These are phyloP conservation scores for Microdochium bolleyi DNA, from an alignment of 2,329 filamentous ascomycete genomes.

Conservation along the genomic window DNA sequence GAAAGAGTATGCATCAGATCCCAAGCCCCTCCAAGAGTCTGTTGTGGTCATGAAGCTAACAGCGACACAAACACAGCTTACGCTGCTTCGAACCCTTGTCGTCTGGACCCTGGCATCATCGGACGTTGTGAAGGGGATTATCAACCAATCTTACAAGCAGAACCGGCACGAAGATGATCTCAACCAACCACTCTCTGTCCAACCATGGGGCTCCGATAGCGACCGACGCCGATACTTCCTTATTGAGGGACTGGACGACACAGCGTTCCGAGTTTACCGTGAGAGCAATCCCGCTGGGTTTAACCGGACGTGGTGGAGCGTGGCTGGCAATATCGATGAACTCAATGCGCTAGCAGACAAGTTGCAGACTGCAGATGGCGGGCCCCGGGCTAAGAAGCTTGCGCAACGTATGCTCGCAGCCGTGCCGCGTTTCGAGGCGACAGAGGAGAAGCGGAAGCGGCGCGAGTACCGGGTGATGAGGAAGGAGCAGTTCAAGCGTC, in stretches of 20 bases:
- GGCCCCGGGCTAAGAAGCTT: conserved; percentile 71
- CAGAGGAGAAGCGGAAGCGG: conserved; percentile 91
- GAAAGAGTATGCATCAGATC: conserved; percentile 60
- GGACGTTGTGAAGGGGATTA: conserved; percentile 69
- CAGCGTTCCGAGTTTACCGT: conserved; percentile 85
- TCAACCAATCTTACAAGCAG: conserved; percentile 86
- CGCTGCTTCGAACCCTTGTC: conserved; percentile 72
- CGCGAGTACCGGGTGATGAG: conserved; percentile 84
- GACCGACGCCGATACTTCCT: conserved; percentile 91
- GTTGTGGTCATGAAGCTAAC: conserved; percentile 7
- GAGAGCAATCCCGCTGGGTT: conserved; percentile 79
- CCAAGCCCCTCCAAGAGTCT: background rate
- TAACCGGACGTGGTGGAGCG: conserved; percentile 80
- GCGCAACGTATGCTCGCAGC: conserved; percentile 71
- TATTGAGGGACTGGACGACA: conserved; percentile 90
- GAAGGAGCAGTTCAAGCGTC: conserved; percentile 79
- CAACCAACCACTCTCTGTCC: conserved; percentile 83
- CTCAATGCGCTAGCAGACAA: conserved; percentile 67
- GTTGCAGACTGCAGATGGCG: conserved; percentile 68
- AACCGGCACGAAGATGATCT: conserved; percentile 68
- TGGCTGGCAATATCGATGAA: conserved; percentile 87
- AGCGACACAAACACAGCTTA: conserved; percentile 48
- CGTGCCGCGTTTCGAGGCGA: conserved; percentile 84
- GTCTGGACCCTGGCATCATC: conserved; percentile 88
- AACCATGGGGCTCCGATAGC: conserved; percentile 83